Evolutionary conservation across 805 yeast species (phyloP).

Genomic region (Pichia exigua): DNA sequence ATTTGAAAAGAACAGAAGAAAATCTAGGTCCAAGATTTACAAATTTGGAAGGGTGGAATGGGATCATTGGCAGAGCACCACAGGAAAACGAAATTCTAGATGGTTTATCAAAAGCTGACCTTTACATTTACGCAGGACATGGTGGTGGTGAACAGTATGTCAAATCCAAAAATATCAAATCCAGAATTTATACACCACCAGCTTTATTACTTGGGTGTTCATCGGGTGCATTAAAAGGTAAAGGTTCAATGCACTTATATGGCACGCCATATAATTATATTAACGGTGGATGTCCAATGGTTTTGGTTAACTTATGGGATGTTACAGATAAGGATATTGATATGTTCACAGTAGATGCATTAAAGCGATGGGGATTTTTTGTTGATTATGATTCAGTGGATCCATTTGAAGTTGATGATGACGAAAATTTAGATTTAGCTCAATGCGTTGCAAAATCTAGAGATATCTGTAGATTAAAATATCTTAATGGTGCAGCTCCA

Average conservation of each 20-base stretch:
- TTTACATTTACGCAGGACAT: constrained; percentile 83
- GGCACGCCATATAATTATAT: constrained; percentile 76
- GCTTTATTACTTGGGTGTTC: constrained; percentile 81
- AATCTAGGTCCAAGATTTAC: constrained; percentile 41
- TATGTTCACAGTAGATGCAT: constrained; percentile 53
- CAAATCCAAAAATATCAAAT: constrained; percentile 44
- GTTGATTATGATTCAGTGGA: constrained; percentile 22
- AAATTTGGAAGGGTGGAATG: constrained; percentile 38
- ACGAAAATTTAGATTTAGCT: constrained; percentile 30
- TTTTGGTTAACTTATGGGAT: constrained; percentile 88
- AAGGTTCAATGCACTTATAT: constrained; percentile 58
- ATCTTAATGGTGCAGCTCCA: constrained; percentile 89
- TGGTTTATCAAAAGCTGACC: constrained; percentile 34
- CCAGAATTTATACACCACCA: constrained; percentile 42
- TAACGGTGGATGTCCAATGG: constrained; percentile 73
- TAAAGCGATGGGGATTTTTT: constrained; percentile 61
- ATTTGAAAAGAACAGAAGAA: constrained; percentile 58
- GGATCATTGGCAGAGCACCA: constrained; percentile 51
- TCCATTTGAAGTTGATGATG: constrained; percentile 13
- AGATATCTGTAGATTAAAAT: constrained; percentile 57
- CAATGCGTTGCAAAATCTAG: constrained; percentile 59
- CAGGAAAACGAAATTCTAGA: constrained; percentile 42
- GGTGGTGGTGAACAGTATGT: constrained; percentile 92
- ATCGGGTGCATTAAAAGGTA: constrained; percentile 57
- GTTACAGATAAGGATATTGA: constrained; percentile 96